Evolutionary conservation across 208 protist species (phyloP).

Genomic region (Acanthamoeba sp.): DNA sequence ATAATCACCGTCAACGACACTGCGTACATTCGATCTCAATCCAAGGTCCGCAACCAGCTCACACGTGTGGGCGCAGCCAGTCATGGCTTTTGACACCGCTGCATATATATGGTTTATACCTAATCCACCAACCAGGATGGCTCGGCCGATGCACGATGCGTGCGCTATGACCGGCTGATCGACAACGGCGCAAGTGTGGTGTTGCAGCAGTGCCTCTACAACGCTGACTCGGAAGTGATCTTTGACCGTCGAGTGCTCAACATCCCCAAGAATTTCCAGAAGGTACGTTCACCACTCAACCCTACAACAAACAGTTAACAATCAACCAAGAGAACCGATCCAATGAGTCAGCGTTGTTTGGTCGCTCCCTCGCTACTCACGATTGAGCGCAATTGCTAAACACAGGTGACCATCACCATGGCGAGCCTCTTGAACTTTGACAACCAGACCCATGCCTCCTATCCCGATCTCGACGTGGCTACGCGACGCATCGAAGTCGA

Average conservation of each 20-base stretch:
- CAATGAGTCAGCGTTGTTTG: no score
- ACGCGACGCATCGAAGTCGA: background rate
- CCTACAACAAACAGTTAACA: no score
- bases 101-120: no score
- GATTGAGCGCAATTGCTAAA: no score
- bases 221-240: background rate
- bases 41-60: background rate
- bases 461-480: background rate
- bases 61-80: no score
- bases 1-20: background rate
- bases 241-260: background rate
- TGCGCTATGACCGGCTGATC: background rate
- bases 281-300: no score
- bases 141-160: background rate
- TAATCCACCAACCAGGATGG: no score
- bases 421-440: background rate
- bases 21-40: background rate
- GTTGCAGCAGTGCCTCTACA: slow-evolving; percentile 21
- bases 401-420: background rate
- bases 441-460: background rate
- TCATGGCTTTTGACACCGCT: no score
- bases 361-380: no score
- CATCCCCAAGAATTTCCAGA: slow-evolving; percentile 18
- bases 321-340: no score
- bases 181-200: background rate